Percentiles rank a stretch among this genome's conserved stretches.
phyloP scores from a whole-genome alignment of 371 early-diverging fungal genomes.

The Mortierella sp. region DNA sequence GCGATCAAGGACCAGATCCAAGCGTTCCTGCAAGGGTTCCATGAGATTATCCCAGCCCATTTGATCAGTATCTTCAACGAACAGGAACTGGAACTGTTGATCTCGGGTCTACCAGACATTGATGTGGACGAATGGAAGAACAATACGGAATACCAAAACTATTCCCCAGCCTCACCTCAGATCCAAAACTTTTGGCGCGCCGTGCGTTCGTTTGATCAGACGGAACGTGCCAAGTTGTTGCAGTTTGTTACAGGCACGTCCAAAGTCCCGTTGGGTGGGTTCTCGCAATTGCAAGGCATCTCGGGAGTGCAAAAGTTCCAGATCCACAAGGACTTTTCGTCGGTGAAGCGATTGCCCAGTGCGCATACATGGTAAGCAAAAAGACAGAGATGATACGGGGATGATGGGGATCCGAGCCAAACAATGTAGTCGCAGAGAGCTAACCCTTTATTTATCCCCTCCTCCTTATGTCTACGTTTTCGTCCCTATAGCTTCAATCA shows the following conservation, averaged over 20 bases:
- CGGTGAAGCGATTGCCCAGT: slow-evolving; percentile 88
- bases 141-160: slow-evolving; percentile 96
- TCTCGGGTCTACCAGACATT: slow-evolving; percentile 98
- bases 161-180: slow-evolving; percentile 85
- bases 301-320: slow-evolving; percentile 98
- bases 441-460: slow-evolving; percentile 3
- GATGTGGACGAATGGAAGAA: slow-evolving; percentile 99
- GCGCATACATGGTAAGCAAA: slow-evolving; percentile 97
- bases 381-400: too few relatives aligned
- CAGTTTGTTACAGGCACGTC: slow-evolving; percentile 99
- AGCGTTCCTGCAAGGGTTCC: slow-evolving; percentile 95
- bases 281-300: slow-evolving; percentile 93
- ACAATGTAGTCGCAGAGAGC: not conserved
- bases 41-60: slow-evolving; percentile 92
- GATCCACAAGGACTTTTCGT: slow-evolving; percentile 97
- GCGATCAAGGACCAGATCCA: slow-evolving; percentile 95
- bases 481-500: slow-evolving; percentile 99
- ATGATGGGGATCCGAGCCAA: too few relatives aligned
- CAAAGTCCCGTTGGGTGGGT: slow-evolving; percentile 98
- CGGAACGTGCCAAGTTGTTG: slow-evolving; percentile 96
- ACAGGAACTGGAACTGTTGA: slow-evolving; percentile 98
- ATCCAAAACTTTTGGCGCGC: slow-evolving; percentile 99
- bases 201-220: slow-evolving; percentile 96
- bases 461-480: too few relatives aligned
- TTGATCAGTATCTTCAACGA: slow-evolving; percentile 97